Percentiles rank a stretch among this genome's conserved stretches.
phyloP scores from a whole-genome alignment of 1,284 basidiomycete species.

The Trametes hirsuta region DNA sequence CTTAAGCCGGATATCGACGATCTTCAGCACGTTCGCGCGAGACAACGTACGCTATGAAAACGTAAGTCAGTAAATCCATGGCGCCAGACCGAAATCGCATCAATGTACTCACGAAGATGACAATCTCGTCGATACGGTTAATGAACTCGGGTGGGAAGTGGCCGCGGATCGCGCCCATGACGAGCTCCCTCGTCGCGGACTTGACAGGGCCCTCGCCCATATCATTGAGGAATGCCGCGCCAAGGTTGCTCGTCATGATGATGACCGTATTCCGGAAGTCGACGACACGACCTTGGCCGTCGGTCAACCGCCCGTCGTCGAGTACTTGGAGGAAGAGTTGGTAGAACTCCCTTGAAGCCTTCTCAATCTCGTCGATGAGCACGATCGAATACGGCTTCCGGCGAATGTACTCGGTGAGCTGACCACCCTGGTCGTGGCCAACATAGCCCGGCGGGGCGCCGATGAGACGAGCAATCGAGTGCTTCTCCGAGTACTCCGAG shows the following conservation, averaged over 20 bases:
- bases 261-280: conserved; percentile 89
- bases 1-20: conserved; percentile 82
- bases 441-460: conserved; percentile 93
- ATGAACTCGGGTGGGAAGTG: conserved; percentile 95
- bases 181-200: conserved; percentile 62
- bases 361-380: conserved; percentile 88
- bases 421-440: conserved; percentile 89
- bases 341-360: conserved; percentile 88
- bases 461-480: conserved; percentile 88
- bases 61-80: conserved; percentile 27
- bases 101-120: conserved; percentile 77
- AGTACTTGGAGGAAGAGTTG: conserved; percentile 94
- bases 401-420: conserved; percentile 90
- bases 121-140: conserved; percentile 89
- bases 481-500: conserved; percentile 93
- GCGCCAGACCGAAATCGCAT: background rate
- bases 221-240: conserved; percentile 78
- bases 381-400: conserved; percentile 86
- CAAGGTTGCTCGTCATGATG: conserved; percentile 94
- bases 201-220: conserved; percentile 77
- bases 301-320: conserved; percentile 94
- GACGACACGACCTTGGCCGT: conserved; percentile 81
- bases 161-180: conserved; percentile 77
- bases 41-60: conserved; percentile 73
- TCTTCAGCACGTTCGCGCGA: conserved; percentile 74